A percentile compares a stretch with the other conserved stretches of the same genome.
These are phyloP conservation scores for Blastocystis hominis DNA, from an alignment of 352 stramenopile species.

Conservation along the genomic window DNA sequence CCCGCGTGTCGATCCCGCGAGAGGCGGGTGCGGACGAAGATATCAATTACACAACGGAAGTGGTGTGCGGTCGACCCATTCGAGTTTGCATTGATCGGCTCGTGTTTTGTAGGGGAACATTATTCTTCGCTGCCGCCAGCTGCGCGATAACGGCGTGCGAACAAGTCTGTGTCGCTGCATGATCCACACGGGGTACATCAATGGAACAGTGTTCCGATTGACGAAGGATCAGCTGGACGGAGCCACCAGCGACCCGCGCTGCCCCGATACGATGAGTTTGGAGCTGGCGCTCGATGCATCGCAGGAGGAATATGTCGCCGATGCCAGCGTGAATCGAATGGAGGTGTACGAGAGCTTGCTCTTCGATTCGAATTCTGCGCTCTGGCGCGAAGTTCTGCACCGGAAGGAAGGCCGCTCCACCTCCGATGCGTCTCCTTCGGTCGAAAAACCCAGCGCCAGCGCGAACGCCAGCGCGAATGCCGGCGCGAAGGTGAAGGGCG, in stretches of 20 bases:
- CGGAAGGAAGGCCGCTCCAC: background rate
- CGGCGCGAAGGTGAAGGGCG: background rate
- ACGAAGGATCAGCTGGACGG: slow-evolving; percentile 47
- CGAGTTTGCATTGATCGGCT: background rate
- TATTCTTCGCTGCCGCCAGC: slow-evolving; percentile 1
- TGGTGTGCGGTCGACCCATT: slow-evolving; percentile 1
- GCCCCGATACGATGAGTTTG: slow-evolving; percentile 11
- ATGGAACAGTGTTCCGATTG: background rate
- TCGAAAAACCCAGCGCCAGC: background rate
- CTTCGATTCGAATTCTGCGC: background rate
- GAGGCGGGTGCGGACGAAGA: background rate
- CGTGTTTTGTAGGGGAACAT: slow-evolving; percentile 31
- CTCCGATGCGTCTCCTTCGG: background rate
- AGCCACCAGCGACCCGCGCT: background rate
- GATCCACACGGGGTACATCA: slow-evolving; percentile 47
- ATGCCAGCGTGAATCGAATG: slow-evolving; percentile 8
- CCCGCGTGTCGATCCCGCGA: background rate
- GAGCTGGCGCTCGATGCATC: background rate
- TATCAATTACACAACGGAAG: background rate
- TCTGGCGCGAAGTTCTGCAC: background rate
- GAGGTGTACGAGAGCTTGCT: slow-evolving; percentile 40
- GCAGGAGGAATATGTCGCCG: background rate
- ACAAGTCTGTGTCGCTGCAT: slow-evolving; percentile 47
- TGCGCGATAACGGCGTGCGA: background rate
- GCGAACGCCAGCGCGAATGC: background rate